Base-by-base conservation (phyloP, 2,329 filamentous ascomycete species). In the Capronia americana region DNA sequence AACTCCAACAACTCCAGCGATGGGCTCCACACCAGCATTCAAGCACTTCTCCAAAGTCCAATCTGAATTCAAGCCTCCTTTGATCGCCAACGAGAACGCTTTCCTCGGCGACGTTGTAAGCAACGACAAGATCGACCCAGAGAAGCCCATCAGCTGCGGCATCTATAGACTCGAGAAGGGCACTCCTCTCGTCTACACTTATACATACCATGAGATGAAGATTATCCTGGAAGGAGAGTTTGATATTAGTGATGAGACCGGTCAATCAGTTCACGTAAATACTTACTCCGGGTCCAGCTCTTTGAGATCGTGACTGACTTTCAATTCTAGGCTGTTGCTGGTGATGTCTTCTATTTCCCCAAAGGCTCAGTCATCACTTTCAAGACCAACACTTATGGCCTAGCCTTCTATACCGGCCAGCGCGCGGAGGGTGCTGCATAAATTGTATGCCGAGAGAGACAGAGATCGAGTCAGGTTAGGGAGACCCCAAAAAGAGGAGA, bases 141-240 rank as follows among this genome's bases (percentile, higher is more conserved):
- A 85, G 11, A 86, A 84, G 72, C 88, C 88, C 65, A 85, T 90
- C 66, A 86, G 85, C 0, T 81, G 81, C 7, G 89, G 89, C 24
- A 85, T 91, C 74, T 91, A 90, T 80, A 84, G 88, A 12, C 81
- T 91, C 11, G 87, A 90, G 73, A 88, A 89, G 71, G 88, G 88
- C 72, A 87, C 87, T 3, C 86, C 87, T 1, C 82, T 91, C 20
- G 86, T 87, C 8, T 91, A 91, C 79, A 86, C 84, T 34, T 91
- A 91, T 78, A 87, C 82, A 48, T 91, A 90, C 77, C 85, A 91
- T 73, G 89, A 91, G 80, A 89, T 90, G 86, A 91, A 91, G 81
- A 89, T 91, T 74, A 88, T 91, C 69, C 78, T 91, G 10, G 88
- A 90, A 72, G 89, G 88, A 14, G 82, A 85, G 70, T 90, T 88